Percentiles rank a stretch among this genome's conserved stretches.
These are phyloP conservation scores for Debaryomyces robertsiae DNA, from an alignment of 1,139 yeast genomes.

Conservation along the genomic window DNA sequence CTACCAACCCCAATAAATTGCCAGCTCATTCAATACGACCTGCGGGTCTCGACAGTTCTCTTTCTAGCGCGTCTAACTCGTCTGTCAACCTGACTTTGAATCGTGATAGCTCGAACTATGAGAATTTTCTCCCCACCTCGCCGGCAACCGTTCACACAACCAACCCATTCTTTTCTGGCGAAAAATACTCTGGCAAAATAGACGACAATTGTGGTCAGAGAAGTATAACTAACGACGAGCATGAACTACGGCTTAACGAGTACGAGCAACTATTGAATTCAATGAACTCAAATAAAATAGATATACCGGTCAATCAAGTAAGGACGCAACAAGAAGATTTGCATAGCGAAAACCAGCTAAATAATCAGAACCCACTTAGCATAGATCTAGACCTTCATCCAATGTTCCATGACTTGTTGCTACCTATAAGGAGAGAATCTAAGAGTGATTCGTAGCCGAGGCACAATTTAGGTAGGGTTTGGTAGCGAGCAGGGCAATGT, in stretches of 20 bases:
- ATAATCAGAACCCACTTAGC: conserved; percentile 5
- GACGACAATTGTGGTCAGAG: conserved; percentile 1
- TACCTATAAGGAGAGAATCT: conserved; percentile 15
- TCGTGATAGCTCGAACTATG: conserved; percentile 21
- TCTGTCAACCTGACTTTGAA: conserved; percentile 24
- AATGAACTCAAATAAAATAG: not conserved
- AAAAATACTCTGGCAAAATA: not conserved
- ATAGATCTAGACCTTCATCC: conserved; percentile 12
- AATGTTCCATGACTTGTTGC: conserved; percentile 15
- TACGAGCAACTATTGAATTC: conserved; percentile 15
- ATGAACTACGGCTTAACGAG: conserved; percentile 16
- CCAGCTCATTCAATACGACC: conserved; percentile 31
- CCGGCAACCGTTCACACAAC: conserved; percentile 39
- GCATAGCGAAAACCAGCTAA: not conserved
- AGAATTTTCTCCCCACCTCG: conserved; percentile 29
- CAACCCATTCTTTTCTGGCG: not conserved
- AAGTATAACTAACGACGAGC: conserved; percentile 12
- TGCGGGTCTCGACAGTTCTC: conserved; percentile 46
- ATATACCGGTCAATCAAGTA: too few relatives aligned
- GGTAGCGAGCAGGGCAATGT: too few relatives aligned
- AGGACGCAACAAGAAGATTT: not conserved
- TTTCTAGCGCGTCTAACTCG: conserved; percentile 44
- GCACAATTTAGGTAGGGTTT: not conserved
- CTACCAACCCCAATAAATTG: not conserved
- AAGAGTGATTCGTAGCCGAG: conserved; percentile 8